Evolutionary conservation across 2,329 filamentous ascomycete genomes (phyloP).

Genomic region (Paecilomyces fulvus): DNA sequence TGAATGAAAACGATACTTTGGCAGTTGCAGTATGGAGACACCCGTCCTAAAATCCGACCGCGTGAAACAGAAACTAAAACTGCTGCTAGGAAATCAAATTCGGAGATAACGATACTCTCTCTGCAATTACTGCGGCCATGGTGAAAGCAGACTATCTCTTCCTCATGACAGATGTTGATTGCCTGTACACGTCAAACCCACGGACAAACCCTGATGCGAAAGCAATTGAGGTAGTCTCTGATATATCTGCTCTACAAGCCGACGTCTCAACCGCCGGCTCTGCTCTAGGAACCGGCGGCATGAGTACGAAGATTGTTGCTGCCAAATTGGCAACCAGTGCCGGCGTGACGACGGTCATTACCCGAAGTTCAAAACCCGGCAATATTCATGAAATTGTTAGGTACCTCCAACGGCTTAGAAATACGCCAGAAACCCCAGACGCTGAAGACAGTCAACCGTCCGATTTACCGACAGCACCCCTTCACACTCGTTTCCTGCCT

Average conservation of each 20-base stretch:
- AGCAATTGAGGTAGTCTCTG: constrained; percentile 85
- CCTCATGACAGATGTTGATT: constrained; percentile 98
- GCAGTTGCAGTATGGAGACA: constrained; percentile 59
- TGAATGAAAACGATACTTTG: constrained; percentile 97
- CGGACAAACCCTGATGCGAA: constrained; percentile 74
- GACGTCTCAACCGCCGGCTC: constrained; percentile 90
- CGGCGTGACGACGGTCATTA: constrained; percentile 93
- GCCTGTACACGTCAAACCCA: constrained; percentile 93
- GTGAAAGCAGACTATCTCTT: constrained; percentile 94
- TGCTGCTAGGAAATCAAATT: constrained; percentile 78
- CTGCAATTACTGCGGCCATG: constrained; percentile 94
- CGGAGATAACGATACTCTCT: constrained; percentile 95
- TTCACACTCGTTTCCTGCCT: constrained; percentile 90
- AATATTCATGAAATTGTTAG: constrained; percentile 83
- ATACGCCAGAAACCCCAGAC: constrained; percentile 1
- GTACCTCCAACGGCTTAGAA: constrained; percentile 61
- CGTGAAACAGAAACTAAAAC: neutral
- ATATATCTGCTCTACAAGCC: constrained; percentile 72
- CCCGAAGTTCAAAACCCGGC: constrained; percentile 82
- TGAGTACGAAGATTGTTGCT: constrained; percentile 95
- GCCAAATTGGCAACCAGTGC: constrained; percentile 86
- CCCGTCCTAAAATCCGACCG: neutral
- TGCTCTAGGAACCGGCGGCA: constrained; percentile 83
- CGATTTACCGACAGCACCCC: constrained; percentile 39
- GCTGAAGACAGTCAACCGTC: neutral